Base-by-base conservation (phyloP, 2,329 filamentous ascomycete genomes). In the Epichloe brachyelytri region DNA sequence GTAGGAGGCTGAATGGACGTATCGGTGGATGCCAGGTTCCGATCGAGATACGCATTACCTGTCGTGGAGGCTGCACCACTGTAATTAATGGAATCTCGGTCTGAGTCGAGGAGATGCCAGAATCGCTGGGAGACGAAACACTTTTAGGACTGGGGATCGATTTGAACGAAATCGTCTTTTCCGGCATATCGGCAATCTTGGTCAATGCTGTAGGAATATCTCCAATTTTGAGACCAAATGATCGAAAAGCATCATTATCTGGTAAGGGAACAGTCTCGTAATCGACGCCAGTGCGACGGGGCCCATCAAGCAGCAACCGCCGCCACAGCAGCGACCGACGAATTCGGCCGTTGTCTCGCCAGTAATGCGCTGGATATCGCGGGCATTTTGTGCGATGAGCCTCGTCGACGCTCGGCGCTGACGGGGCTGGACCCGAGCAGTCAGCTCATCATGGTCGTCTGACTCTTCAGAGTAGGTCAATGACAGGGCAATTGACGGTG, bases 231-330 rank as follows among this genome's bases (percentile, higher is more conserved):
- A 97, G 76, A 49, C 82, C 75, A 46, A 98, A 76, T 54, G 84
- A 87, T 51, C 80, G 77, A 71, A 86, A 98, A 15, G 93, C 93
- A 53, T 84, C 78, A 60, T 95, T 97, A 65, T 93, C 82, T 1
- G 91, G 90, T 2, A 80, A 62, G 15, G 71, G 60, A 19, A 83
- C 65, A 6, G 62, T 63, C 60, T 82, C 79, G 52, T 75, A 79
- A 40, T 76, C 68, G 44, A 79, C 54, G 34, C 69, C 70, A 2
- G 71, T 65, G 48, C 68, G 70, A 55, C 71, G 66, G 56, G 69
- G 48, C 65, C 49, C 46, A 73, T 74, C 65, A 82, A 72, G 60
- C 79, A 83, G 65, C 80, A 83, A 51, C 79, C 79, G 33, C 79
- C 80, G 49, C 80, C 80, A 55, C 80, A 84, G 61, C 80, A 84